Conservation (phyloP, 176 grass and related monocot species). For the Eremochloa ophiuroides region DNA sequence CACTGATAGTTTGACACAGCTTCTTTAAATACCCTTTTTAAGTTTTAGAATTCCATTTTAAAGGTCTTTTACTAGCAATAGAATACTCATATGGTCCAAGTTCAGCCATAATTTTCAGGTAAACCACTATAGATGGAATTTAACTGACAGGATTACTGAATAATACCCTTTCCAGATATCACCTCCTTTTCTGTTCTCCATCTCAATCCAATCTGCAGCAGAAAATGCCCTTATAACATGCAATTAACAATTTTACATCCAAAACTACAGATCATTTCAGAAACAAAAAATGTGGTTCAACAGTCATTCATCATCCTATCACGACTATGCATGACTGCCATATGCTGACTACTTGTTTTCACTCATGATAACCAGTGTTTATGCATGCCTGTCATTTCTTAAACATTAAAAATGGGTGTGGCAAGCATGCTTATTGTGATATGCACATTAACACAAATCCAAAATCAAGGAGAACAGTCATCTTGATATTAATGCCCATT, state of each 20-base stretch:
- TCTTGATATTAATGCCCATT: neutral
- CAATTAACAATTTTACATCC: too few species aligned
- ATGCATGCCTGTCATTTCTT: neutral
- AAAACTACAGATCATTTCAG: conserved; percentile 1
- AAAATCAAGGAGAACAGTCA: neutral
- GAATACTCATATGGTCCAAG: neutral
- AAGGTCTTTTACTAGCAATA: neutral
- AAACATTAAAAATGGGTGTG: neutral
- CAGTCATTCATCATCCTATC: neutral
- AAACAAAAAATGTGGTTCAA: neutral
- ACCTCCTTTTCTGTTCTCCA: conserved; percentile 98
- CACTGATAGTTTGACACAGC: neutral
- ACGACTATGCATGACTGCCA: neutral
- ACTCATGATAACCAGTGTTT: neutral
- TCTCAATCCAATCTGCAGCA: conserved; percentile 79
- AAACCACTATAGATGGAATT: neutral
- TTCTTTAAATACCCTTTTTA: neutral
- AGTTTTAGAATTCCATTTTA: neutral
- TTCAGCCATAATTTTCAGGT: neutral
- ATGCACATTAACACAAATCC: neutral
- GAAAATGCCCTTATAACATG: conserved; percentile 12
- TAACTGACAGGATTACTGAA: neutral
- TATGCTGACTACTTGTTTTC: neutral
- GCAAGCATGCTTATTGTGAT: neutral
- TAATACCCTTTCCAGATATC: conserved; percentile 81